Evolutionary conservation across 257 asterid species (phyloP).

Genomic region (Capsicum chinense): DNA sequence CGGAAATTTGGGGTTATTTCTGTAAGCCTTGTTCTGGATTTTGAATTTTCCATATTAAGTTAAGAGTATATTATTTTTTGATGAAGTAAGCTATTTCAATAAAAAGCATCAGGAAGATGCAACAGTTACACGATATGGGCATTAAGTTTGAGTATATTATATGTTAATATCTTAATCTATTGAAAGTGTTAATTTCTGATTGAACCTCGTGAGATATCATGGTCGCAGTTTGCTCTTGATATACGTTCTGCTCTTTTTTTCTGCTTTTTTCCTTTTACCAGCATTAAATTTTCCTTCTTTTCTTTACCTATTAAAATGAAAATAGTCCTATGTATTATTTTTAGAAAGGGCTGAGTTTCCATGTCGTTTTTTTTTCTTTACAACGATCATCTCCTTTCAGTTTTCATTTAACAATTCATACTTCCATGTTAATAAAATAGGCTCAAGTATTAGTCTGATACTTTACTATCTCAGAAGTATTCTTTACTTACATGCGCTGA

Average conservation of each 20-base stretch:
- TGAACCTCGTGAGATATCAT: neutral
- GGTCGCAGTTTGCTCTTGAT: neutral
- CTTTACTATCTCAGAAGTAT: conserved; percentile 22
- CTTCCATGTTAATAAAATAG: conserved; percentile 7
- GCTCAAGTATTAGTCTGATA: neutral
- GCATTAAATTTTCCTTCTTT: neutral
- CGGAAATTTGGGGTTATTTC: neutral
- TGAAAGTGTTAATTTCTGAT: neutral
- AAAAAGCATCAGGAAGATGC: neutral
- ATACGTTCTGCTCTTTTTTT: neutral
- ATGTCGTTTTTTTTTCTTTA: no score
- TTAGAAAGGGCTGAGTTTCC: neutral
- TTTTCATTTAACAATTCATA: neutral
- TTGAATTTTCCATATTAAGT: neutral
- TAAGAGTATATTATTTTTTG: neutral
- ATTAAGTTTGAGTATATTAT: neutral
- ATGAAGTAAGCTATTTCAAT: neutral
- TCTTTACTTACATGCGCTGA: neutral
- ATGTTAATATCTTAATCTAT: neutral
- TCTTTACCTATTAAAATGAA: neutral
- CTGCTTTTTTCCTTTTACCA: neutral
- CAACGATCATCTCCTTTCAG: conserved; percentile 9
- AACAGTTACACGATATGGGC: neutral
- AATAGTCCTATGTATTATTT: neutral
- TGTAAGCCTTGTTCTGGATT: neutral